Conservation (phyloP, 106 monocot genomes). For the Acorus calamus region DNA sequence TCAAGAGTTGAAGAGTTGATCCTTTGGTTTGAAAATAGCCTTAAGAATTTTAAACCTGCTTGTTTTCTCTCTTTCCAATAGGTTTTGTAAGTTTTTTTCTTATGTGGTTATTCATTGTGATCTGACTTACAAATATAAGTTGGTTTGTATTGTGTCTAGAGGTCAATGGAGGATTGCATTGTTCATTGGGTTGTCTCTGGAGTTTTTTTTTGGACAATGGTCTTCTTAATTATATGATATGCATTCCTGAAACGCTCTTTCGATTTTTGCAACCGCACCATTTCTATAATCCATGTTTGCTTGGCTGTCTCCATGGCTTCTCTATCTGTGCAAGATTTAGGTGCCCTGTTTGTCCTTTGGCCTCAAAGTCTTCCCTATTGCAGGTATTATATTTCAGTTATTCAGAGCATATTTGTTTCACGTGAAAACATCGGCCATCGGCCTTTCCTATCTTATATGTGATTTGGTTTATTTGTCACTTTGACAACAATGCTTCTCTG, state of each 20-base stretch:
- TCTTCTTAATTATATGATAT: conserved; percentile 19
- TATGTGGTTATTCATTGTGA: too few species aligned
- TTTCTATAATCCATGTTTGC: conserved; percentile 43
- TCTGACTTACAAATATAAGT: too few species aligned
- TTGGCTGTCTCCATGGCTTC: conserved; percentile 45
- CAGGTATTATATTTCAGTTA: conserved; percentile 19
- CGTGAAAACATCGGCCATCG: conserved; percentile 53
- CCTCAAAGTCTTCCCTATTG: conserved; percentile 30
- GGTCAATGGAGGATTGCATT: conserved; percentile 40
- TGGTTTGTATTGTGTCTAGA: too few species aligned
- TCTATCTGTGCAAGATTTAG: conserved; percentile 47
- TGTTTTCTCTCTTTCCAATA: too few species aligned
- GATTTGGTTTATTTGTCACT: conserved; percentile 37
- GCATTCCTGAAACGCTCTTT: conserved; percentile 27
- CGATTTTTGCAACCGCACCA: conserved; percentile 58
- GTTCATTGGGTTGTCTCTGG: conserved; percentile 32
- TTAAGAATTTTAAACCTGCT: too few species aligned
- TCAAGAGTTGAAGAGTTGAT: too few species aligned
- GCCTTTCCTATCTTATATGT: conserved; percentile 51
- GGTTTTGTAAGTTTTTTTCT: too few species aligned
- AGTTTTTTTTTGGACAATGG: conserved; percentile 30
- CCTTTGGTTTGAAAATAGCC: too few species aligned
- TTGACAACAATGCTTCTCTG: conserved; percentile 17
- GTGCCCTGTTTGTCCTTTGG: conserved; percentile 44
- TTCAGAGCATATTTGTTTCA: too few species aligned